Evolutionary conservation across 768 basidiomycete genomes (phyloP).

Genomic region (Kwoniella bestiolae): DNA sequence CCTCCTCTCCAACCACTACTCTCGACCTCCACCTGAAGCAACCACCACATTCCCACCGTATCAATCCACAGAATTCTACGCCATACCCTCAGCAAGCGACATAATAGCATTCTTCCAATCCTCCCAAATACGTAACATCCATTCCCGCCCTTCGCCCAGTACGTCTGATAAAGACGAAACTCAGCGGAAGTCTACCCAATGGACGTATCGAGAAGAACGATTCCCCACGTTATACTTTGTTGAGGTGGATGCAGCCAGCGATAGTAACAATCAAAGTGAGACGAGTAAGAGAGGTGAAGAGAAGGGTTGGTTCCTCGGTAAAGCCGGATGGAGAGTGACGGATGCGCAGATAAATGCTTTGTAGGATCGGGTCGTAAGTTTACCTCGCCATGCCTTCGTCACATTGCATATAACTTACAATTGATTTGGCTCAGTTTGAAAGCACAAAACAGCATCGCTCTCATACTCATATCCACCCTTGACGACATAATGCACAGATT

Average conservation of each 20-base stretch:
- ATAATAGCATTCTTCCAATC: constrained; percentile 4
- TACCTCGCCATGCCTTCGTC: too few relatives aligned
- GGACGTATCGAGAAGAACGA: neutral
- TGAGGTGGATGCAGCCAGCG: neutral
- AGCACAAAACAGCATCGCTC: too few relatives aligned
- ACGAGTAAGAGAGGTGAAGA: neutral
- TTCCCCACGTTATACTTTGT: constrained; percentile 19
- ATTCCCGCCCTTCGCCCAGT: constrained; percentile 8
- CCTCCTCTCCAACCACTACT: constrained; percentile 27
- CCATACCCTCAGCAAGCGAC: neutral
- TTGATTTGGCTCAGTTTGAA: neutral
- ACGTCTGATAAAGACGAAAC: neutral
- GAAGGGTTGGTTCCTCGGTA: constrained; percentile 8
- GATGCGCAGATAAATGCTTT: constrained; percentile 11
- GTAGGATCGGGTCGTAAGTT: neutral
- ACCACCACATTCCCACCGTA: neutral
- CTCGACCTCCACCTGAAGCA: neutral
- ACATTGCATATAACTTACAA: neutral
- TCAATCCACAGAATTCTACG: constrained; percentile 19
- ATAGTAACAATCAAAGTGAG: neutral
- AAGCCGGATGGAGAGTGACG: constrained; percentile 12
- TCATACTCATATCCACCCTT: neutral
- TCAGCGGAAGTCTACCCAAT: neutral
- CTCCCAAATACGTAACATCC: neutral
- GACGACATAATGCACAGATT: neutral